phyloP scores from a whole-genome alignment of 345 rosid species.

The Microthlaspi erraticum region DNA sequence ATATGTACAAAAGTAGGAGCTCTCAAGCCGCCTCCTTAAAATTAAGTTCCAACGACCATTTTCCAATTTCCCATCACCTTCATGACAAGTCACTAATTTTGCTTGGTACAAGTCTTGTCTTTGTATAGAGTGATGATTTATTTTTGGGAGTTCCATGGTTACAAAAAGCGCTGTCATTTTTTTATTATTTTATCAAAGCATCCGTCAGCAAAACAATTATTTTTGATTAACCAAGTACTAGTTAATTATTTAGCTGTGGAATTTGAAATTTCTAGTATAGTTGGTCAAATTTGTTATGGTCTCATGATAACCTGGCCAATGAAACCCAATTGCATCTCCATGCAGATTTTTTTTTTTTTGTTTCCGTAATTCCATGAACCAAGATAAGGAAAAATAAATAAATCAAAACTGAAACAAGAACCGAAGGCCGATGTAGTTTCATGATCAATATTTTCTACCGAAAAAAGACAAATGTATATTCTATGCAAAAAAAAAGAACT shows the following conservation, averaged over 20 bases:
- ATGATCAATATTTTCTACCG: not conserved
- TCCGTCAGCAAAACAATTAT: too few relatives aligned
- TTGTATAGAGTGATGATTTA: too few relatives aligned
- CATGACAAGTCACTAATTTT: too few relatives aligned
- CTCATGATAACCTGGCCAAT: not conserved
- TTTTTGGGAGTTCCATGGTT: too few relatives aligned
- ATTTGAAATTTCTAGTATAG: not conserved
- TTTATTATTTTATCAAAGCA: too few relatives aligned
- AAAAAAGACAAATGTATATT: not conserved
- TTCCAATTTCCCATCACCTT: too few relatives aligned
- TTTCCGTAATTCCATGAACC: not conserved
- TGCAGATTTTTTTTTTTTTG: not conserved
- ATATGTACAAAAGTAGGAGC: too few relatives aligned
- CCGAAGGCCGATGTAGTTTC: not conserved
- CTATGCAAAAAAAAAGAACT: not conserved
- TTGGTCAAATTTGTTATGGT: conserved; percentile 5
- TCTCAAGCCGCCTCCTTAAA: too few relatives aligned
- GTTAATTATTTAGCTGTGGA: not conserved
- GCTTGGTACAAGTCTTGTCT: too few relatives aligned
- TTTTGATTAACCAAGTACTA: too few relatives aligned
- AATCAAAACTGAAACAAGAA: not conserved
- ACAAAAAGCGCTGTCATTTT: too few relatives aligned
- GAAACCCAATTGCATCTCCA: not conserved
- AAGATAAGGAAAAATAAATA: not conserved
- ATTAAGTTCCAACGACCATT: too few relatives aligned